phyloP scores from a whole-genome alignment of 305 asterid genomes.

The Fraxinus albicans region DNA sequence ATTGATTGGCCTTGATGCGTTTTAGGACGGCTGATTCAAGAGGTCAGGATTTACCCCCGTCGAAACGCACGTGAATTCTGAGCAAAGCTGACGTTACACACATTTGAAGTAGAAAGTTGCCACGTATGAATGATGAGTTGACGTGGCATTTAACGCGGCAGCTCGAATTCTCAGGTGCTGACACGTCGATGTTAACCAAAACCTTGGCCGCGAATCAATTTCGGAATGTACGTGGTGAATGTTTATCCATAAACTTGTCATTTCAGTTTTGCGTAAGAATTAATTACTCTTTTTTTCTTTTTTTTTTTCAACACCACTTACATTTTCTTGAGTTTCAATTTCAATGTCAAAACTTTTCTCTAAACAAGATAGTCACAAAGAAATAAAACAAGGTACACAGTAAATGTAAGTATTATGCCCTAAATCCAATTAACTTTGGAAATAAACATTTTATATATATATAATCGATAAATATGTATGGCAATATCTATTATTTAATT shows the following conservation, averaged over 20 bases:
- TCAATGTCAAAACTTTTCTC: not conserved
- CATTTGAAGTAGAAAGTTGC: not conserved
- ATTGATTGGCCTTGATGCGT: not conserved
- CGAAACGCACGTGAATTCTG: not conserved
- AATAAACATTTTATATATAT: too few relatives aligned
- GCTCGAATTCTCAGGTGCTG: constrained; percentile 23
- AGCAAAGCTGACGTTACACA: constrained; percentile 2
- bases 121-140: not conserved
- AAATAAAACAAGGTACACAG: too few relatives aligned
- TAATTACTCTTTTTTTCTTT: not conserved
- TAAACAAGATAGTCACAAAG: not conserved
- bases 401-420: too few relatives aligned
- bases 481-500: too few relatives aligned
- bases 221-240: not conserved
- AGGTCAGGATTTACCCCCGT: not conserved
- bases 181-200: constrained; percentile 18
- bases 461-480: too few relatives aligned
- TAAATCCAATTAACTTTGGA: too few relatives aligned
- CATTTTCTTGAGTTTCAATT: not conserved
- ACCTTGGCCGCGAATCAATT: not conserved
- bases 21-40: not conserved
- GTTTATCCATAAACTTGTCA: not conserved
- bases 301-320: not conserved
- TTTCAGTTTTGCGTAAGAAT: not conserved
- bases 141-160: constrained; percentile 30